Percentiles rank a stretch among this genome's conserved stretches.
Evolutionary conservation across 2,329 filamentous ascomycete species (phyloP).

Genomic region (Juglanconis sp.): DNA sequence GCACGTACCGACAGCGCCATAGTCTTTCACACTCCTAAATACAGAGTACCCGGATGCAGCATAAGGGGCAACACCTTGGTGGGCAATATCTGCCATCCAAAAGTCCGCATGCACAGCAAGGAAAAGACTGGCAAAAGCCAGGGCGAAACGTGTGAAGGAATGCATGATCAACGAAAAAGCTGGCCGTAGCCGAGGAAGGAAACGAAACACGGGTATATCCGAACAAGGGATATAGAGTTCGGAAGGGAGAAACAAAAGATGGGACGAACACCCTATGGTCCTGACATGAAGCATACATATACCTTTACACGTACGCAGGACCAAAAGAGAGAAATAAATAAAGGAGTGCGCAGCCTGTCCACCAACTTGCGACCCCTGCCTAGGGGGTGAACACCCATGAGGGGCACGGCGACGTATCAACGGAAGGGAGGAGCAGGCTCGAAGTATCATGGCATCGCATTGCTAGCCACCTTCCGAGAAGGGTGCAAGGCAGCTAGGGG

Average conservation of each 20-base stretch:
- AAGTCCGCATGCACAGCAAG: slow-evolving; percentile 25
- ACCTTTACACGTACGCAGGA: background rate
- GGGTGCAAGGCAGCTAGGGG: slow-evolving; percentile 4
- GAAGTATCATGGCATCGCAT: slow-evolving; percentile 12
- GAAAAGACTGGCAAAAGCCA: slow-evolving; percentile 28
- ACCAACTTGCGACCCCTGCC: slow-evolving; percentile 5
- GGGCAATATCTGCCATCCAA: slow-evolving; percentile 32
- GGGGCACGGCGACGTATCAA: slow-evolving; percentile 5
- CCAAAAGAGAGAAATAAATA: background rate
- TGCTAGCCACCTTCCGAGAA: slow-evolving; percentile 9
- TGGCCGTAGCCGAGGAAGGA: background rate
- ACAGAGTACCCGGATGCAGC: slow-evolving; percentile 38
- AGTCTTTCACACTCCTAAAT: slow-evolving; percentile 47
- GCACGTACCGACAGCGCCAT: slow-evolving; percentile 36
- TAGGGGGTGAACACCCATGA: background rate
- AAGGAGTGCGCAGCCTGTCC: background rate
- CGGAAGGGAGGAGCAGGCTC: slow-evolving; percentile 7
- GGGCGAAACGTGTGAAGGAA: slow-evolving; percentile 22
- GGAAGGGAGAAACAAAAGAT: background rate
- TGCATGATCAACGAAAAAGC: slow-evolving; percentile 24
- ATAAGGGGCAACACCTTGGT: slow-evolving; percentile 43
- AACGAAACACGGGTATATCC: slow-evolving; percentile 6
- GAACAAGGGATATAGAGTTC: background rate
- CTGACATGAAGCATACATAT: slow-evolving; percentile 9
- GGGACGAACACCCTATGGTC: slow-evolving; percentile 13